phyloP scores from a whole-genome alignment of 495 filamentous ascomycete species.

The Neurospora sp. region DNA sequence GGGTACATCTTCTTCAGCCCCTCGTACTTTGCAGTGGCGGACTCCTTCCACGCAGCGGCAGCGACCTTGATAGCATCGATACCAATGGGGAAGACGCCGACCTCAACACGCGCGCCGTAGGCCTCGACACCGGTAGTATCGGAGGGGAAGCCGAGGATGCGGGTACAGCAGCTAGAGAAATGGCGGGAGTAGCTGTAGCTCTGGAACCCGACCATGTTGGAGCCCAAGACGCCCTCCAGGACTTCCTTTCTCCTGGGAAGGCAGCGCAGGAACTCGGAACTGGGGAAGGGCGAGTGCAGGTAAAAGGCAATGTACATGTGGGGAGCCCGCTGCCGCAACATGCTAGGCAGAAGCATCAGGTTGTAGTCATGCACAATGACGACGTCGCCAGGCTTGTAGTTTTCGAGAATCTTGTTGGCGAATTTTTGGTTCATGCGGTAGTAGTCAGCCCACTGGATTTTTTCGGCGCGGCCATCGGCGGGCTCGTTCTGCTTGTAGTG shows the following conservation, averaged over 20 bases:
- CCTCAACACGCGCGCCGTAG: slow-evolving; percentile 75
- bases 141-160: slow-evolving; percentile 77
- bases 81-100: slow-evolving; percentile 85
- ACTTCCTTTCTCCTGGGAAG: slow-evolving; percentile 78
- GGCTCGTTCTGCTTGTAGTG: slow-evolving; percentile 91
- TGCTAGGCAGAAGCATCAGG: slow-evolving; percentile 72
- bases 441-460: slow-evolving; percentile 83
- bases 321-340: slow-evolving; percentile 70
- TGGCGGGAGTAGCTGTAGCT: slow-evolving; percentile 86
- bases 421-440: slow-evolving; percentile 78
- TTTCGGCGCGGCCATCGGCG: slow-evolving; percentile 68
- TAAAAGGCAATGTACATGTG: slow-evolving; percentile 87
- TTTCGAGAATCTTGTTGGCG: slow-evolving; percentile 70
- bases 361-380: slow-evolving; percentile 90
- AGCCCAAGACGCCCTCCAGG: slow-evolving; percentile 73
- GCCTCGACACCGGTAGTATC: slow-evolving; percentile 72
- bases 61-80: slow-evolving; percentile 70
- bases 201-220: slow-evolving; percentile 89
- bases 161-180: slow-evolving; percentile 83
- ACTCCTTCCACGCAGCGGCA: slow-evolving; percentile 55
- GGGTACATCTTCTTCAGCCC: slow-evolving; percentile 60
- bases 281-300: slow-evolving; percentile 86
- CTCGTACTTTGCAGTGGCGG: slow-evolving; percentile 57
- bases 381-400: slow-evolving; percentile 84
- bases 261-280: slow-evolving; percentile 84